Base-by-base conservation (phyloP, 139 green algal species). In the Chlamydomonas applanata region DNA sequence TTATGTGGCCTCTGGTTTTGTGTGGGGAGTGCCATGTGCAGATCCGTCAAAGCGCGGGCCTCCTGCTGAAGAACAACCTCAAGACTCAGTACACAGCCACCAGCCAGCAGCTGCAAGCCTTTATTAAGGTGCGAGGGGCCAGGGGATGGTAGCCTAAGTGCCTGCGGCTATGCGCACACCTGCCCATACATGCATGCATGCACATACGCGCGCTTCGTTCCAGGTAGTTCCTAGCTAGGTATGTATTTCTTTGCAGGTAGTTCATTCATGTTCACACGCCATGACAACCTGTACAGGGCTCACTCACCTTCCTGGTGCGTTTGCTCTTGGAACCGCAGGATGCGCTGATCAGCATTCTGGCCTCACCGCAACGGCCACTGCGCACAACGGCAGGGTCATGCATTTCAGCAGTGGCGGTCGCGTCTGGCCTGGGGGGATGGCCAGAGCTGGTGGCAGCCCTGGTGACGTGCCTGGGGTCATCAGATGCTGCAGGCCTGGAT, bases 1-100 rank as follows among this genome's bases (percentile, higher is more conserved):
- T 7, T 49, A 49, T 49, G 40, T 49, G 40, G 11, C 40, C 40
- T 19, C 7, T 49, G 40, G 40, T 49, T 11, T 49, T 11, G 7
- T 49, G 40, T 19, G 7, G 40, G 7, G 11, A 19, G 40, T 49
- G 11, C 7, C 40, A 49, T 35, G 11, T 44, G 13, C 84, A 97
- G 86, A 90, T 98, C 0, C 83, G 95, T 5, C 95, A 99, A 75
- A 89, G 79, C 52, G 95, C 95, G 0, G 95, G 95, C 7, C 81
- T 99, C 33, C 76, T 98, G 59, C 83, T 99, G 35, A 99, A 99
- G 79, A 99, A 99, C 87, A 97, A 96, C 73, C 71, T 99, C 4
- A 88, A 89, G 56, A 62, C 81, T 27, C 82, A 90, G 49, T 96
- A 87, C 67, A 74, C 65, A 25, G 72, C 36, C n/a, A 79, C 91